phyloP scores from a whole-genome alignment of 2,329 filamentous ascomycete genomes.

The Colletotrichum eleusines region DNA sequence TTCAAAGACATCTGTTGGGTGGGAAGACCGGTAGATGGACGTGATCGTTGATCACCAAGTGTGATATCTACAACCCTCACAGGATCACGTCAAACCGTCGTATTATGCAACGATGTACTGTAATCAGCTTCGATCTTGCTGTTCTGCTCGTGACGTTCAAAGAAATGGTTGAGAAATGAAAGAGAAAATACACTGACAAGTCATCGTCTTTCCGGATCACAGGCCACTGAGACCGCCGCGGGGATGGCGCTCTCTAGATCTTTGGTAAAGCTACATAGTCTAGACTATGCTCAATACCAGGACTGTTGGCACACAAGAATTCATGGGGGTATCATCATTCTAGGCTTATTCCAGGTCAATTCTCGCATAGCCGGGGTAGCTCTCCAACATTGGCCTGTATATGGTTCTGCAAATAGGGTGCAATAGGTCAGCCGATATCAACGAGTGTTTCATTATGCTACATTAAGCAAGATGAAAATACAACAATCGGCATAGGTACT shows the following conservation, averaged over 20 bases:
- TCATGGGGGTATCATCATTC: neutral
- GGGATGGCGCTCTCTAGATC: neutral
- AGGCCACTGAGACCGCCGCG: neutral
- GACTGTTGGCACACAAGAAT: neutral
- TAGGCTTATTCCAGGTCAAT: neutral
- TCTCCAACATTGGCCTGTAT: neutral
- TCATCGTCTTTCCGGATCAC: neutral
- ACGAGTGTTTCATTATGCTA: neutral
- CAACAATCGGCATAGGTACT: neutral
- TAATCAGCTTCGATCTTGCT: neutral
- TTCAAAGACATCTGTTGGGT: neutral
- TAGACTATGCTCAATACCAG: neutral
- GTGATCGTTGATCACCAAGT: neutral
- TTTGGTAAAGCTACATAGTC: too few species aligned
- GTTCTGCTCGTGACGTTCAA: neutral
- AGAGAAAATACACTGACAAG: neutral
- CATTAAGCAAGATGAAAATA: neutral
- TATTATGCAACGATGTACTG: neutral
- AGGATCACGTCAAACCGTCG: neutral
- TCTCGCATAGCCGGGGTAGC: neutral
- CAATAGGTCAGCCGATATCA: neutral
- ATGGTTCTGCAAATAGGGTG: neutral
- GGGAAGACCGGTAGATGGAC: neutral
- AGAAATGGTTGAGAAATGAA: neutral
- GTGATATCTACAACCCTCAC: neutral